Evolutionary conservation across 768 basidiomycete species (phyloP).

Genomic region (Tulasnella calospora): DNA sequence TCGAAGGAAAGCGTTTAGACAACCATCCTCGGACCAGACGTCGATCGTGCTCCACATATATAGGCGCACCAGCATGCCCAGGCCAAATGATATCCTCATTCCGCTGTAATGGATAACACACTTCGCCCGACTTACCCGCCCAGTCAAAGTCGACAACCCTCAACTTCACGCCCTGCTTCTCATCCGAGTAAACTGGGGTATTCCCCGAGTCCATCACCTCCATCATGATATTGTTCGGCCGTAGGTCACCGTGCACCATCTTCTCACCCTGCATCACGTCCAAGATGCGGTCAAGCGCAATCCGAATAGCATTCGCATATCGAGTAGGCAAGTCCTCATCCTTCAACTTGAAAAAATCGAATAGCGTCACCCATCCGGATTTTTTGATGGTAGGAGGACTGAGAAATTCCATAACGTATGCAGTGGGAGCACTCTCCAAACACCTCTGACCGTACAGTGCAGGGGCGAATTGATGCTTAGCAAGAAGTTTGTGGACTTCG

Average conservation of each 20-base stretch:
- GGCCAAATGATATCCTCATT: constrained; percentile 17
- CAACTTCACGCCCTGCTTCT: background rate
- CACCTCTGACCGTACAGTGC: background rate
- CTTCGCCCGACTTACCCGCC: constrained; percentile 17
- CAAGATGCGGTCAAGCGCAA: background rate
- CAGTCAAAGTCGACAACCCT: constrained; percentile 23
- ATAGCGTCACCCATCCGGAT: constrained; percentile 19
- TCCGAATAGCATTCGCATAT: background rate
- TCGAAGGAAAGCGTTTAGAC: background rate
- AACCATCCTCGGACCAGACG: background rate
- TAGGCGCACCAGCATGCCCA: background rate
- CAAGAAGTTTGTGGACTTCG: constrained; percentile 11
- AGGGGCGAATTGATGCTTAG: constrained; percentile 9
- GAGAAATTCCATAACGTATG: constrained; percentile 24
- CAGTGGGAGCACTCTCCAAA: constrained; percentile 21
- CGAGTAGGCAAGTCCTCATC: background rate
- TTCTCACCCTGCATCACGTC: background rate
- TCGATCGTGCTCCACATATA: constrained; percentile 6
- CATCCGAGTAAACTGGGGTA: background rate
- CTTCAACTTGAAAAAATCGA: constrained; percentile 1
- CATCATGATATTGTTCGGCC: constrained; percentile 15
- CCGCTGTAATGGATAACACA: constrained; percentile 19
- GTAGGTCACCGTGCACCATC: constrained; percentile 18
- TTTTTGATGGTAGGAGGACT: background rate
- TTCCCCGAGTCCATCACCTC: background rate